Evolutionary conservation across 1,284 basidiomycete genomes (phyloP), one percentile per base, ranked within the genome.

Genomic region (Thelephora terrestris): DNA sequence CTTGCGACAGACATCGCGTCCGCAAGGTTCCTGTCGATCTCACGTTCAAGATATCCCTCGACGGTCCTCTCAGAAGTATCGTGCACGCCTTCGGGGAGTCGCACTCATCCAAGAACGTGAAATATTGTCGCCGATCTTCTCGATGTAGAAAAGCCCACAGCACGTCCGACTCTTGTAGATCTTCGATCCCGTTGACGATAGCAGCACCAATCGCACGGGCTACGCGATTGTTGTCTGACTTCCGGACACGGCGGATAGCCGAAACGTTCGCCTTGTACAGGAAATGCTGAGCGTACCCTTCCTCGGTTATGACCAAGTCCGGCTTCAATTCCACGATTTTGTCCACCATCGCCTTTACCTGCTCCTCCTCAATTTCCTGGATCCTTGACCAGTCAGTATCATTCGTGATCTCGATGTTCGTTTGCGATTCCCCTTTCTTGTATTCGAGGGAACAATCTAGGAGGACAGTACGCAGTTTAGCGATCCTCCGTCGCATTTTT

Each of bases 51-150:
- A 99, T 93, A 62, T 99, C 95, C 68, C 99, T 99, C 6, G 91
- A 95, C 0, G 95, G 95, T 1, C 95, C 95, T 38, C 95, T 91
- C n/a, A 99, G 85, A 46, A 99, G 79, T 66, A 99, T 94, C 7
- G 95, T 98, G 76, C 95, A 99, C 2, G 96, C 95, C 70, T 97
- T 97, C 25, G 95, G 95, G n/a, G 79, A 75, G 43, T 74, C 73
- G 74, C 96, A 99, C 64, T 92, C 81, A 34, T 90, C 91, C 49
- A 98, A 75, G 81, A 97, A 98, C 38, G 94, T 89, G 64, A 97
- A 99, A 74, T 98, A 96, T 85, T 98, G 67, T 99, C 95, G 24
- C 95, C 95, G 18, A 99, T 85, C 69, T 99, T 98, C 65, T 97
- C 92, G 52, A 98, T 82, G 66, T 96, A 74, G 77, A 99, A 99